Conservation (phyloP, 371 early-diverging fungal species). For the Mucor circinelloides region DNA sequence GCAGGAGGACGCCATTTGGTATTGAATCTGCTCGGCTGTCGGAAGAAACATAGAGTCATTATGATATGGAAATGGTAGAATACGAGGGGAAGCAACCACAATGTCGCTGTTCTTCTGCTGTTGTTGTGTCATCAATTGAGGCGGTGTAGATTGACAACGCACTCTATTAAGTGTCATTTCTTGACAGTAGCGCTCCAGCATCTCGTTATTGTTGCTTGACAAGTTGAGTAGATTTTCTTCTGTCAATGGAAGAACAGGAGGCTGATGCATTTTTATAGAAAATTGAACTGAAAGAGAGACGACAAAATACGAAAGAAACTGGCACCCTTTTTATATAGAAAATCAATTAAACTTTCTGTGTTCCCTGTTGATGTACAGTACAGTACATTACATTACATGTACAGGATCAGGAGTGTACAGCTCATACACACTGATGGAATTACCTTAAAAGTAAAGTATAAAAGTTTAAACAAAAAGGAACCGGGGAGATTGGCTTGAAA, state of each 20-base stretch:
- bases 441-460: slow-evolving; percentile 2
- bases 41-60: slow-evolving; percentile 45
- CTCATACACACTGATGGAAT: not conserved
- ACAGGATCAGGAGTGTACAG: not conserved
- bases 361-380: not conserved
- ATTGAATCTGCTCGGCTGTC: slow-evolving; percentile 30
- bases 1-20: not conserved
- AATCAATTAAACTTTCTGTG: slow-evolving; percentile 1
- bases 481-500: not conserved
- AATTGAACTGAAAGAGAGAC: not conserved
- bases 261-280: not conserved
- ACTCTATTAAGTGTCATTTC: not conserved
- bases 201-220: slow-evolving; percentile 5
- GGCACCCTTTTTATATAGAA: slow-evolving; percentile 1
- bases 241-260: slow-evolving; percentile 14
- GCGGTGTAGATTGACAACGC: not conserved
- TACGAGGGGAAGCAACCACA: slow-evolving; percentile 29
- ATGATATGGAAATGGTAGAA: slow-evolving; percentile 48
- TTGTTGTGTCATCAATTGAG: not conserved
- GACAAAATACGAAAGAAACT: not conserved
- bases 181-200: slow-evolving; percentile 16
- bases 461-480: slow-evolving; percentile 3
- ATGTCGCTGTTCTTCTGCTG: slow-evolving; percentile 11
- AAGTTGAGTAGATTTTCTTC: slow-evolving; percentile 16
- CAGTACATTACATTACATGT: slow-evolving; percentile 3